Evolutionary conservation across 169 alveolate species (phyloP), one percentile per base, ranked within the genome.

Genomic region (Hepatocystis sp.): DNA sequence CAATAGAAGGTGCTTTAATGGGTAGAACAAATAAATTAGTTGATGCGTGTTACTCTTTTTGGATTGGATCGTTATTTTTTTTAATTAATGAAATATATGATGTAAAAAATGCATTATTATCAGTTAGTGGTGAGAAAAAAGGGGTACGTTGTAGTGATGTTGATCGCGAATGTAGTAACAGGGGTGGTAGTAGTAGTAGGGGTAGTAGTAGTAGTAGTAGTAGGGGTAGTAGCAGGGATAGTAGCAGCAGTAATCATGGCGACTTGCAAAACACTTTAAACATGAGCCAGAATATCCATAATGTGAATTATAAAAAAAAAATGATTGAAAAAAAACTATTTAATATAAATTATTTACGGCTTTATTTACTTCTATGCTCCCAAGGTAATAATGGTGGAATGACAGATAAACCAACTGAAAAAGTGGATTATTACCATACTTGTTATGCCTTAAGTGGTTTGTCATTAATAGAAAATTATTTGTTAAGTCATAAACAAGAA

Each of bases 21-120:
- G 99, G 99, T 21, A 94, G 99, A 67, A 97, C 99, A 34, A 97
- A 98, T 91, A 98, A 98, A 91, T 92, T 98, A 32, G 99, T 97
- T 5, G 99, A 98, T 84, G 90, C 97, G 17, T 98, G 99, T 86
- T 98, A 98, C 81, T 94, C 98, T 36, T 98, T 97, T 90, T 98
- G 99, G 99, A 84, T 94, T 66, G 99, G 99, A 15, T 97, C 98
- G 28, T 86, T 95, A 17, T 91, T 97, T 65, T 95, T 91, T 58
- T 36, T 97, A 56, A 40, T 97, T 17, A 91, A 63, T 34, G 94
- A 91, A 42, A 85, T 78, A 23, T 47, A 84, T 84, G 58, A 84
- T 23, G 44, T 55, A 42, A 67, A n/a, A n/a, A n/a, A n/a, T n/a
- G n/a, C n/a, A n/a, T n/a, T n/a, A n/a, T n/a, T n/a, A n/a, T n/a